Conservation (phyloP, 1,284 basidiomycete genomes). For the Apiotrichum brassicae region DNA sequence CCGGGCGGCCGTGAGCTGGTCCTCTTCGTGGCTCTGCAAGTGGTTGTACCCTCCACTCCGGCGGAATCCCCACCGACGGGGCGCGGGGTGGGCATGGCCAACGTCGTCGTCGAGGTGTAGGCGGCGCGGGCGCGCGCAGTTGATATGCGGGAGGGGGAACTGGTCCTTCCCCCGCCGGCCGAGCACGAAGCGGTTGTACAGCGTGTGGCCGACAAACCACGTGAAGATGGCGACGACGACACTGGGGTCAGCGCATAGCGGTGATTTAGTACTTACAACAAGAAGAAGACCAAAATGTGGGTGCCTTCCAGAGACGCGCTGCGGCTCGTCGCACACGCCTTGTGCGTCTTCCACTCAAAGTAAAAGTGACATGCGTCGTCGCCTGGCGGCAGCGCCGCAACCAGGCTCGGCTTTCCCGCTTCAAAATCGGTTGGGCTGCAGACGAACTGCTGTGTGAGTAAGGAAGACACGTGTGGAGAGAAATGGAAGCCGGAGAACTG, state of each 20-base stretch:
- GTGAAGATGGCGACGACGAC: slow-evolving; percentile 39
- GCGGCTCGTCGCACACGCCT: slow-evolving; percentile 41
- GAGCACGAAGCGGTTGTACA: slow-evolving; percentile 44
- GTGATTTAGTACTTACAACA: slow-evolving; percentile 34
- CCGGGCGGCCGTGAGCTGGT: slow-evolving; percentile 50
- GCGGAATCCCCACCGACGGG: slow-evolving; percentile 12
- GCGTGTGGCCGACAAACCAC: slow-evolving; percentile 41
- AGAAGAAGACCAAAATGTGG: slow-evolving; percentile 34
- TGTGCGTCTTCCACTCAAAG: slow-evolving; percentile 46
- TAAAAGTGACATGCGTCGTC: slow-evolving; percentile 42
- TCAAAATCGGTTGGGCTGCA: slow-evolving; percentile 38
- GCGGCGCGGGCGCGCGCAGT: not conserved
- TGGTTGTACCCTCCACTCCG: slow-evolving; percentile 33
- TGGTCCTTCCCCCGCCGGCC: slow-evolving; percentile 37
- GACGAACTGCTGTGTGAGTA: slow-evolving; percentile 31
- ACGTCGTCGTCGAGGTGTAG: not conserved
- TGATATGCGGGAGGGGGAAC: slow-evolving; percentile 30
- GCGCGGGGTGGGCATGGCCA: not conserved
- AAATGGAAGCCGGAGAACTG: too few species aligned
- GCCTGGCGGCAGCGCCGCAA: slow-evolving; percentile 38
- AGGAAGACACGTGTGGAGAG: too few species aligned
- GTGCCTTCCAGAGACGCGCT: slow-evolving; percentile 27
- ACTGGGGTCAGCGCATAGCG: slow-evolving; percentile 17
- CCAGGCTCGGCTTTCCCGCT: slow-evolving; percentile 35
- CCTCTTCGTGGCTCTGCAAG: slow-evolving; percentile 49